phyloP scores from a whole-genome alignment of 306 rosid species.

The Phaseolus lunatus region DNA sequence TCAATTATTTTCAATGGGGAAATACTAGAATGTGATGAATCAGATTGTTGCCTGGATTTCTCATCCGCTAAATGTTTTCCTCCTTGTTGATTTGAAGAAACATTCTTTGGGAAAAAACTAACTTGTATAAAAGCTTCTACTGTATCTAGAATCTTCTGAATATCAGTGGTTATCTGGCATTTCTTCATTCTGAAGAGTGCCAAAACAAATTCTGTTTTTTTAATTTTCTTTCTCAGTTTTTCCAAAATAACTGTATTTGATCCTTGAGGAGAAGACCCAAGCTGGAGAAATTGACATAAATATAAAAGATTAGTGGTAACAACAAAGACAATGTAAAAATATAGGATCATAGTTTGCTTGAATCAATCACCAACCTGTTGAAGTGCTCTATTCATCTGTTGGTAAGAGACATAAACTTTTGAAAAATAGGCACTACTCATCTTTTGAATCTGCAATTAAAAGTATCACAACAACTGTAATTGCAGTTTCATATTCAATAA shows the following conservation, averaged over 20 bases:
- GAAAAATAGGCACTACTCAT: not conserved
- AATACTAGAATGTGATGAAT: conserved; percentile 21
- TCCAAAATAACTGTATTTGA: not conserved
- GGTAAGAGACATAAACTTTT: not conserved
- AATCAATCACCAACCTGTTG: conserved; percentile 36
- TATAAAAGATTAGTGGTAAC: conserved; percentile 3
- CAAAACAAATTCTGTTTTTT: not conserved
- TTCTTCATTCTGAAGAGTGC: conserved; percentile 32
- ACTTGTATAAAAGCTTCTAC: conserved; percentile 1
- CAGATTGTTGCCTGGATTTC: conserved; percentile 25
- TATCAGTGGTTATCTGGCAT: conserved; percentile 39
- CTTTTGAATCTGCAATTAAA: conserved; percentile 40
- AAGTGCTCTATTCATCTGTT: not conserved
- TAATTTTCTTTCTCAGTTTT: not conserved
- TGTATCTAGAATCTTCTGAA: not conserved
- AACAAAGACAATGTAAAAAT: not conserved
- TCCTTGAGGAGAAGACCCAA: conserved; percentile 12
- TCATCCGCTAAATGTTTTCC: conserved; percentile 29
- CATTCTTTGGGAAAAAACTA: not conserved
- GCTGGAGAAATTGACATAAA: conserved; percentile 35
- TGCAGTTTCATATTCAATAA: conserved; percentile 2
- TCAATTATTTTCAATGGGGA: conserved; percentile 13
- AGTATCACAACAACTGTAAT: not conserved
- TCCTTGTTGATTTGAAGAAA: not conserved
- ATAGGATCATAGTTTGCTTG: not conserved